Base-by-base conservation (phyloP, 2,329 filamentous ascomycete species). In the Diplodia seriata region DNA sequence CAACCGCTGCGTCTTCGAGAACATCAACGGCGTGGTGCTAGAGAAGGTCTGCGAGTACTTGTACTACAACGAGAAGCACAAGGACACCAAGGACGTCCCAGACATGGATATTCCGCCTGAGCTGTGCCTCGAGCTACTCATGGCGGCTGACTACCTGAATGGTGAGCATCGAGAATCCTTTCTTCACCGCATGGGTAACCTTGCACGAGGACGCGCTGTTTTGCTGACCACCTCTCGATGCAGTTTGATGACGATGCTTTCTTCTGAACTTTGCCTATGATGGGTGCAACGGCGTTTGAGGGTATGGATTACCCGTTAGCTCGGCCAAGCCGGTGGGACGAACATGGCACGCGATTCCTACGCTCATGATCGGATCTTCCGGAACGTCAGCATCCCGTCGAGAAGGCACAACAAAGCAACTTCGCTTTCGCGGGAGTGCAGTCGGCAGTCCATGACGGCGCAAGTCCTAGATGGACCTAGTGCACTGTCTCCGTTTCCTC, bases 21-120 rank as follows among this genome's bases (percentile, higher is more conserved):
- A 91, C 73, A 91, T 94, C 79, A 92, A 86, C 79, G 90, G 88
- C 71, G 82, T 90, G 65, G 86, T 93, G 6, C 86, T 94, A 2
- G 91, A 94, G 77, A 93, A 92, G 76, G 89, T 94, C 38, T 91
- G 89, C 77, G 90, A 94, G 79, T 94, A 94, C 80, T 89, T 93
- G 70, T 91, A 93, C 76, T 94, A 93, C 82, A 91, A 91, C 82
- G 89, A 93, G 79, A 90, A 89, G 74, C 85, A 92, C 79, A 85
- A 85, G 63, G 86, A 92, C 71, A 83, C 83, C 71, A 88, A 90
- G 72, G 89, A 93, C 73, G 90, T 93, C 23, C 88, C 90, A 4
- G 91, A 94, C 74, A 90, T 93, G 88, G 90, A 93, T 18, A 90
- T 94, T 68, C 91, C 91, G 14, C 87, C 91, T 36, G 91, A 94